phyloP scores from a whole-genome alignment of 225 moss, liverwort and hornwort species.

The Neckera pumila region DNA sequence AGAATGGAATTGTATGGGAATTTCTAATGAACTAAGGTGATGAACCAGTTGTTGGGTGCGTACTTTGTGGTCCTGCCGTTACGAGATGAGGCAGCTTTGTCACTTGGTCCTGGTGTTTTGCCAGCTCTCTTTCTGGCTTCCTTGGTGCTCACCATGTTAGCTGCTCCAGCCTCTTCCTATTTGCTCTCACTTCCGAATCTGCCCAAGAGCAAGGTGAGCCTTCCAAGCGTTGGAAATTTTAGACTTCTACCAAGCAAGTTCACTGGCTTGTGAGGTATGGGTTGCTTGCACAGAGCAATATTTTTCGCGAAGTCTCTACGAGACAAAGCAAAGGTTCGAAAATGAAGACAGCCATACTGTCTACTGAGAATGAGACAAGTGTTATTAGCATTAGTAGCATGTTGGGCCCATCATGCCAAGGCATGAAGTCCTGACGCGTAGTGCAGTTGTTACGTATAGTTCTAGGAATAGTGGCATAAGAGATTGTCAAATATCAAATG shows the following conservation, averaged over 20 bases:
- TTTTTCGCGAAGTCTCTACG: not conserved
- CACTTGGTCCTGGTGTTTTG: conserved; percentile 43
- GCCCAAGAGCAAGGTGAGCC: conserved; percentile 45
- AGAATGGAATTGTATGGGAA: not conserved
- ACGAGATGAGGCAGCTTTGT: conserved; percentile 57
- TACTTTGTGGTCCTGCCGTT: conserved; percentile 57
- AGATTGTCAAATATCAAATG: not conserved
- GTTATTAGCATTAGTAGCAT: not conserved
- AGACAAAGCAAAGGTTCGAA: not conserved
- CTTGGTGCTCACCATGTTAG: conserved; percentile 49
- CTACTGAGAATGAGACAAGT: not conserved
- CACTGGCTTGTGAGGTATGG: not conserved
- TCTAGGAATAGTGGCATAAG: not conserved
- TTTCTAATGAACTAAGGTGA: not conserved
- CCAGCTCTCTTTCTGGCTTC: conserved; percentile 51
- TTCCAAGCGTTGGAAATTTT: not conserved
- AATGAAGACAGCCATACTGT: not conserved
- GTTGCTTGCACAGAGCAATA: not conserved
- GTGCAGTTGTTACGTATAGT: not conserved
- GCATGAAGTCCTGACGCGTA: not conserved
- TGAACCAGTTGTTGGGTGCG: conserved; percentile 44
- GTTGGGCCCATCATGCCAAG: not conserved
- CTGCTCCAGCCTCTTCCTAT: conserved; percentile 57
- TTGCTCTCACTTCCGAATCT: conserved; percentile 50
- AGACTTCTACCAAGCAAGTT: not conserved